A percentile compares a stretch with the other conserved stretches of the same genome.
phyloP scores from a whole-genome alignment of 2,329 filamentous ascomycete species.

The Epicoccum sorghinum region DNA sequence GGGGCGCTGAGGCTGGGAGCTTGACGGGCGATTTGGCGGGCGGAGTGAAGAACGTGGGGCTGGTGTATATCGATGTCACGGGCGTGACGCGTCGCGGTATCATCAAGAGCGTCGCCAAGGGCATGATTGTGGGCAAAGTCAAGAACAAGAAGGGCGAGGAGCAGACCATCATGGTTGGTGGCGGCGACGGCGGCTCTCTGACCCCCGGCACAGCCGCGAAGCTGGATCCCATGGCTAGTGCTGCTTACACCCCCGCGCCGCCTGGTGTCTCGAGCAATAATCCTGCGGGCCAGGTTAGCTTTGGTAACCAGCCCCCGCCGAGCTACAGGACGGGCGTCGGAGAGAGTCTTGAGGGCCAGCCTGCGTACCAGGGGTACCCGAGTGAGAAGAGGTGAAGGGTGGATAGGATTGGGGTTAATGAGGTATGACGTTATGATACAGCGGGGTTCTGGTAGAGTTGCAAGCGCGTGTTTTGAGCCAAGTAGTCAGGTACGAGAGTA shows the following conservation, averaged over 20 bases:
- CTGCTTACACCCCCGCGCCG: conserved; percentile 38
- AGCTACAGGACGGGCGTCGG: conserved; percentile 44
- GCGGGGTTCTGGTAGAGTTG: background rate
- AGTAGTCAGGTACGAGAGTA: too few relatives aligned
- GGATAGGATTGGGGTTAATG: conserved; percentile 9
- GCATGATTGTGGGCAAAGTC: conserved; percentile 88
- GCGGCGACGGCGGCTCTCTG: conserved; percentile 61
- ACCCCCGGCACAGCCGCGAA: conserved; percentile 49
- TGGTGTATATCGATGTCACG: conserved; percentile 96
- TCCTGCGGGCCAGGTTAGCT: conserved; percentile 41
- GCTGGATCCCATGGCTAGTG: conserved; percentile 36
- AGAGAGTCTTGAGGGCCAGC: conserved; percentile 45
- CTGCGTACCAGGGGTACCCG: conserved; percentile 38
- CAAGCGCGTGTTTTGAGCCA: too few relatives aligned
- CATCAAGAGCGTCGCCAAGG: conserved; percentile 90
- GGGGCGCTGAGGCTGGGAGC: conserved; percentile 82
- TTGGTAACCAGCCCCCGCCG: conserved; percentile 45
- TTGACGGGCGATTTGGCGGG: conserved; percentile 77
- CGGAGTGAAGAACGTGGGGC: conserved; percentile 92
- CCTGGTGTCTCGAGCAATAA: conserved; percentile 31
- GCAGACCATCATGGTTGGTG: conserved; percentile 69
- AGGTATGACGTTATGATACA: conserved; percentile 31
- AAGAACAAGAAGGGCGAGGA: conserved; percentile 76
- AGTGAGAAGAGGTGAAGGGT: conserved; percentile 39
- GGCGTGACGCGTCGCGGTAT: conserved; percentile 89